Base-by-base conservation (phyloP, 257 asterid species). In the Echites panduratus region DNA sequence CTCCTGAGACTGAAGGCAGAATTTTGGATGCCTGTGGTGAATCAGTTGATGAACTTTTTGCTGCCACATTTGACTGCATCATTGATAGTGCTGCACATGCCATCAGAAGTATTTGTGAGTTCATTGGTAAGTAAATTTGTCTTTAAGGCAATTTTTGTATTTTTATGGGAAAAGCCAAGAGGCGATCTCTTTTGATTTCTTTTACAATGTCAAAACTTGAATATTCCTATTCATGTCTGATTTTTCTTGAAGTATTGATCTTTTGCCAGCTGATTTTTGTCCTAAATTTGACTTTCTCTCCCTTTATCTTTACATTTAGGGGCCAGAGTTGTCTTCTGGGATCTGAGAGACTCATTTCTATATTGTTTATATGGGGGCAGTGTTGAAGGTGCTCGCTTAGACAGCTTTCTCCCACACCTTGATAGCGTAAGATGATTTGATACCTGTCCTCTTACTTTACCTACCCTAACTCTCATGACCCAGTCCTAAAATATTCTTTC, bases 1-100 rank as follows among this genome's bases (percentile, higher is more conserved):
- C 78, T 72, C 73, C 81, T 20, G 84, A 72, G 76, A 76, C 83
- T 75, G 78, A 73, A 61, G 86, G 86, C 74, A 76, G 89, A 80
- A 68, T 73, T 70, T 53, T 78, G 63, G 85, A 84, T 82, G 74
- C 73, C 72, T 58, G 78, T 73, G 80, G 75, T 62, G 97, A 95
- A 80, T 82, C 98, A 72, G 90, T 90, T 78, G 90, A 91, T 79
- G 98, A 92, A 84, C 97, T 95, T 75, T 92, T 92, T 53, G 92
- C 85, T 70, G 98, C 99, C 66, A 95, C 98, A 38, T 84, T 95
- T 80, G 97, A 95, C 76, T 88, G 97, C 91, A 87, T 90, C 77
- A 82, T 81, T 73, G 95, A 85, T 71, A 85, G 92, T 73, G 92
- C 98, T 72, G 84, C 88, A 78, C 78, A 84, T 78, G 93, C 94